These are phyloP conservation scores for Fusarium buharicum DNA, from an alignment of 2,329 filamentous ascomycete genomes.

Conservation along the genomic window DNA sequence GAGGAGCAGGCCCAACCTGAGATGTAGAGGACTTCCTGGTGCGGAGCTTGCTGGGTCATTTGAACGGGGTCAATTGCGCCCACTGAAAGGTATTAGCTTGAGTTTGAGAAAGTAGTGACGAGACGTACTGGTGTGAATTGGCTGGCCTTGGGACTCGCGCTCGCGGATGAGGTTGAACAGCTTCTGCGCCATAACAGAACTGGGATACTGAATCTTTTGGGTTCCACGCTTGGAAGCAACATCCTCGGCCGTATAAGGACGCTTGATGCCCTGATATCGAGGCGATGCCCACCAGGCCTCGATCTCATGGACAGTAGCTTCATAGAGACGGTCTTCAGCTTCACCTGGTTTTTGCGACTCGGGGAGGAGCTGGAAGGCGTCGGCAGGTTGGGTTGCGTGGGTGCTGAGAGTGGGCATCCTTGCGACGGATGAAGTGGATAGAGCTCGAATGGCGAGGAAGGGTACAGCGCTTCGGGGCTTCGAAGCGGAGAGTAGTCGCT, in stretches of 20 bases:
- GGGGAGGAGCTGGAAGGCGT: slow-evolving; percentile 86
- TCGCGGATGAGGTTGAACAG: slow-evolving; percentile 89
- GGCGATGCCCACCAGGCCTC: slow-evolving; percentile 90
- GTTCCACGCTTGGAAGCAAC: slow-evolving; percentile 93
- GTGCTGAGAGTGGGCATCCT: slow-evolving; percentile 49
- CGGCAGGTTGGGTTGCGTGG: slow-evolving; percentile 61
- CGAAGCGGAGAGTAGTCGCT: slow-evolving; percentile 42
- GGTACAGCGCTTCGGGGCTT: slow-evolving; percentile 34
- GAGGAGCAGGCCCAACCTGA: slow-evolving; percentile 98
- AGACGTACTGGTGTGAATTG: slow-evolving; percentile 86
- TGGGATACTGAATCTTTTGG: slow-evolving; percentile 87
- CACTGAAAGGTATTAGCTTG: slow-evolving; percentile 64
- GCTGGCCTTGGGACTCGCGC: slow-evolving; percentile 79
- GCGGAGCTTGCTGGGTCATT: slow-evolving; percentile 97
- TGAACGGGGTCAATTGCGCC: slow-evolving; percentile 98
- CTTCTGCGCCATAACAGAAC: slow-evolving; percentile 94
- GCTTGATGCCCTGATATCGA: slow-evolving; percentile 87
- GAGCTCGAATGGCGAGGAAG: slow-evolving; percentile 43
- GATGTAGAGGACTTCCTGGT: slow-evolving; percentile 96
- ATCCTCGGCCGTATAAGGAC: slow-evolving; percentile 89
- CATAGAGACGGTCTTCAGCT: slow-evolving; percentile 86
- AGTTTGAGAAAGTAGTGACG: not conserved
- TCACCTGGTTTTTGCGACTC: slow-evolving; percentile 80
- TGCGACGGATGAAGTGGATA: slow-evolving; percentile 46
- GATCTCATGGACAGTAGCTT: slow-evolving; percentile 84